Evolutionary conservation across 148 eudicot genomes (phyloP).

Genomic region (Chenopodium formosanum): DNA sequence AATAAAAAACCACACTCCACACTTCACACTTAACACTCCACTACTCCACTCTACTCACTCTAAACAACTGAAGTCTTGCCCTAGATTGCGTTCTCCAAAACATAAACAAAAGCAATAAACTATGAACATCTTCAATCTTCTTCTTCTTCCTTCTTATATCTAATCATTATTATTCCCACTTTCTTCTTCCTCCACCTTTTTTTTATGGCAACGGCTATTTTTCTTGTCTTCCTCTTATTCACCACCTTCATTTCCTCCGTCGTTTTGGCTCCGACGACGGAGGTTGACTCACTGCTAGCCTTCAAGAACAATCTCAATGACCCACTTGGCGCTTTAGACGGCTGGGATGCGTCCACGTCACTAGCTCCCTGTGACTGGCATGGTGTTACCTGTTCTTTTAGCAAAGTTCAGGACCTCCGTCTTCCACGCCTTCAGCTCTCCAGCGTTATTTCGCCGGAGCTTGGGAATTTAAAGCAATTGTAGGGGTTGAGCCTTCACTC

Average conservation of each 20-base stretch:
- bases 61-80: not conserved
- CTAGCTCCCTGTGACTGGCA: constrained; percentile 34
- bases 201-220: not conserved
- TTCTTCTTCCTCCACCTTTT: not conserved
- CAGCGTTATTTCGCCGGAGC: not conserved
- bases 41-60: not conserved
- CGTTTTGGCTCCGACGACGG: constrained; percentile 10
- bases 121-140: not conserved
- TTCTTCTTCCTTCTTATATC: not conserved
- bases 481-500: constrained; percentile 10
- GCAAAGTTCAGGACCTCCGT: constrained; percentile 5
- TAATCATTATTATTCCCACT: not conserved
- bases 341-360: constrained; percentile 30
- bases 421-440: constrained; percentile 13
- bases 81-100: not conserved
- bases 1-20: not conserved
- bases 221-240: not conserved
- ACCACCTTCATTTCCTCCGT: not conserved
- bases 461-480: constrained; percentile 1
- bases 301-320: constrained; percentile 21
- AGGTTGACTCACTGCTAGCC: constrained; percentile 23
- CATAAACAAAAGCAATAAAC: not conserved
- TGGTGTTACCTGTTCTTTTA: constrained; percentile 7
- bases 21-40: not conserved
- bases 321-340: constrained; percentile 29